Conservation (phyloP, 2,329 filamentous ascomycete genomes). For the Metarhizium robertsii region DNA sequence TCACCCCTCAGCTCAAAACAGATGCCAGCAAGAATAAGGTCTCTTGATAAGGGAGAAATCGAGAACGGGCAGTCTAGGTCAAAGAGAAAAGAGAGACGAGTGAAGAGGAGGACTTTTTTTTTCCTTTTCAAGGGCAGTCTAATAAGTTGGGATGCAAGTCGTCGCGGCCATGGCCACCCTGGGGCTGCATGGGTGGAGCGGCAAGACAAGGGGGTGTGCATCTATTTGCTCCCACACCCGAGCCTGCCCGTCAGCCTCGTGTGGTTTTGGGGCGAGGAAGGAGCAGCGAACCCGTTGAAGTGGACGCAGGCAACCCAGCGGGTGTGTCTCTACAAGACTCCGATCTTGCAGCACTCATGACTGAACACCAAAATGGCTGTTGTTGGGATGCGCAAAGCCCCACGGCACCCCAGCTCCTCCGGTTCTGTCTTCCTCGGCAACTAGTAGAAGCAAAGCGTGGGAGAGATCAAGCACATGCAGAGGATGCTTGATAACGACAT, state of each 20-base stretch:
- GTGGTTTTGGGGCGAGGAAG: no score
- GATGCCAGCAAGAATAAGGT: not conserved
- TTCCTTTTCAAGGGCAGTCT: not conserved
- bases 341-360: not conserved
- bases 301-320: not conserved
- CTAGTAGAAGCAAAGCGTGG: not conserved
- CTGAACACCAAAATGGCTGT: not conserved
- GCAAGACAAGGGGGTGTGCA: not conserved
- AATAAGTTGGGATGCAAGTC: conserved; percentile 2
- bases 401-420: not conserved
- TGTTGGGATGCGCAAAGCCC: conserved; percentile 6
- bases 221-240: not conserved
- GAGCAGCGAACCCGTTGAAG: no score
- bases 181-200: not conserved
- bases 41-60: not conserved
- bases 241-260: not conserved
- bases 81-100: not conserved
- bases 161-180: not conserved
- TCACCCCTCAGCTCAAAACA: not conserved
- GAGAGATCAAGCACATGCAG: no score
- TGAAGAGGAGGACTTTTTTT: conserved; percentile 2
- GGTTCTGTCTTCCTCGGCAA: conserved; percentile 1
- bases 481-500: no score
- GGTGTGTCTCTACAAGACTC: not conserved
- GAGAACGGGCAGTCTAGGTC: not conserved